These are phyloP conservation scores for Talaromyces trachyspermus DNA, from an alignment of 495 filamentous ascomycete genomes.

Conservation along the genomic window DNA sequence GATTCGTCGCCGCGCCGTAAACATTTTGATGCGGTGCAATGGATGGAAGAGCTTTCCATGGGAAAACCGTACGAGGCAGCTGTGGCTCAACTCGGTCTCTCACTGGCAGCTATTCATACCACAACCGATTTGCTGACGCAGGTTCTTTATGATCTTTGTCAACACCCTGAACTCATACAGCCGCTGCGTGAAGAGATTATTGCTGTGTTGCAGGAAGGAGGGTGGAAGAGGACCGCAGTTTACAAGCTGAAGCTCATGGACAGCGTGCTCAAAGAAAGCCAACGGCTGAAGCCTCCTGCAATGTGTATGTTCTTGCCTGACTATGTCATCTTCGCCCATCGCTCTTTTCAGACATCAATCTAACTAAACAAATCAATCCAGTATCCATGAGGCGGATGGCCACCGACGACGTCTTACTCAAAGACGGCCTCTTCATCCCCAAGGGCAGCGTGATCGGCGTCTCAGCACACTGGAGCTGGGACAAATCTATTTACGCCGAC, in stretches of 20 bases:
- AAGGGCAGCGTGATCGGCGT: slow-evolving; percentile 11
- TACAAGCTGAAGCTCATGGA: slow-evolving; percentile 27
- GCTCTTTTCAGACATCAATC: not conserved
- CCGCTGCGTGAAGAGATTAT: slow-evolving; percentile 13
- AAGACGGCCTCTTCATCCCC: slow-evolving; percentile 15
- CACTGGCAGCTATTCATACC: slow-evolving; percentile 41
- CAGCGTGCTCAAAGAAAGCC: slow-evolving; percentile 41
- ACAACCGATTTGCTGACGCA: slow-evolving; percentile 33
- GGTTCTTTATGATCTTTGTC: slow-evolving; percentile 33
- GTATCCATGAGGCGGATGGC: slow-evolving; percentile 10
- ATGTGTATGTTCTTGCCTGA: slow-evolving; percentile 17
- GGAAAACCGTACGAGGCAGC: slow-evolving; percentile 16
- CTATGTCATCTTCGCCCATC: not conserved
- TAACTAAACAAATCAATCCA: not conserved
- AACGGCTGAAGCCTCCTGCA: slow-evolving; percentile 28
- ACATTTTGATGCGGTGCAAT: slow-evolving; percentile 28
- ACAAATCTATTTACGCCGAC: slow-evolving; percentile 17
- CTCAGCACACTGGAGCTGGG: slow-evolving; percentile 11
- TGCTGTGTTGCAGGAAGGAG: not conserved
- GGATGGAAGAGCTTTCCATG: slow-evolving; percentile 23
- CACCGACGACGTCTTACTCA: slow-evolving; percentile 11
- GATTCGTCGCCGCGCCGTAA: slow-evolving; percentile 13
- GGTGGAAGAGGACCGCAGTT: slow-evolving; percentile 3
- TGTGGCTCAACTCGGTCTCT: slow-evolving; percentile 24
- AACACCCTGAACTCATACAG: slow-evolving; percentile 24